These are phyloP conservation scores for Aegle marmelos DNA, from an alignment of 345 rosid species.

Conservation along the genomic window DNA sequence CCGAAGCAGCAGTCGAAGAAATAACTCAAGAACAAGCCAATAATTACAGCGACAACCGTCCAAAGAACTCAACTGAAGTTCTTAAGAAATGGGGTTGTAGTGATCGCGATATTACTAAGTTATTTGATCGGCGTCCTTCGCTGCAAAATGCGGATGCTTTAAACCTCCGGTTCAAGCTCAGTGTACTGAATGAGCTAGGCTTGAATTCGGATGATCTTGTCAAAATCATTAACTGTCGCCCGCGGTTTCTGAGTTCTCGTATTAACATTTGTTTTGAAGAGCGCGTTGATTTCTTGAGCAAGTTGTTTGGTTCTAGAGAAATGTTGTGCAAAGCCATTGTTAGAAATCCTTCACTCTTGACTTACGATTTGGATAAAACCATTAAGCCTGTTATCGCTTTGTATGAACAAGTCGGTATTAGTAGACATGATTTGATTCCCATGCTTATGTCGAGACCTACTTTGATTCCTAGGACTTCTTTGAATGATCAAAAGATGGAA, in stretches of 20 bases:
- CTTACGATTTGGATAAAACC: conserved; percentile 53
- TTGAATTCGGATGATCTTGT: conserved; percentile 66
- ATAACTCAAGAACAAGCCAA: neutral
- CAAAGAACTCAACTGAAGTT: conserved; percentile 33
- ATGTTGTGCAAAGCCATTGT: conserved; percentile 59
- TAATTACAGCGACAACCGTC: neutral
- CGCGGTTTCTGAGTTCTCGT: conserved; percentile 63
- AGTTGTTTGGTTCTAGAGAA: conserved; percentile 57
- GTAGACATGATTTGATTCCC: conserved; percentile 42
- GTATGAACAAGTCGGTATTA: conserved; percentile 58
- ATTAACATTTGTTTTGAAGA: conserved; percentile 59
- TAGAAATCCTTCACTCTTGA: conserved; percentile 73
- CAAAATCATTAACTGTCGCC: conserved; percentile 72
- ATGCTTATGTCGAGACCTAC: conserved; percentile 73
- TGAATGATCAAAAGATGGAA: conserved; percentile 57
- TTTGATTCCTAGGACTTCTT: conserved; percentile 63
- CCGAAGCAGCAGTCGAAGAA: conserved; percentile 19
- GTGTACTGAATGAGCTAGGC: conserved; percentile 52
- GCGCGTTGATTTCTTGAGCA: conserved; percentile 50
- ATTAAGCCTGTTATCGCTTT: conserved; percentile 54
- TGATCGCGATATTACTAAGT: conserved; percentile 47
- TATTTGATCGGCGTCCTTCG: conserved; percentile 52
- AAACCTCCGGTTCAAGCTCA: conserved; percentile 55
- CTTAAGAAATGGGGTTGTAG: conserved; percentile 71
- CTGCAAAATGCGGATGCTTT: conserved; percentile 45